Base-by-base conservation (phyloP, 2,329 filamentous ascomycete genomes). In the Penicillium carneum region DNA sequence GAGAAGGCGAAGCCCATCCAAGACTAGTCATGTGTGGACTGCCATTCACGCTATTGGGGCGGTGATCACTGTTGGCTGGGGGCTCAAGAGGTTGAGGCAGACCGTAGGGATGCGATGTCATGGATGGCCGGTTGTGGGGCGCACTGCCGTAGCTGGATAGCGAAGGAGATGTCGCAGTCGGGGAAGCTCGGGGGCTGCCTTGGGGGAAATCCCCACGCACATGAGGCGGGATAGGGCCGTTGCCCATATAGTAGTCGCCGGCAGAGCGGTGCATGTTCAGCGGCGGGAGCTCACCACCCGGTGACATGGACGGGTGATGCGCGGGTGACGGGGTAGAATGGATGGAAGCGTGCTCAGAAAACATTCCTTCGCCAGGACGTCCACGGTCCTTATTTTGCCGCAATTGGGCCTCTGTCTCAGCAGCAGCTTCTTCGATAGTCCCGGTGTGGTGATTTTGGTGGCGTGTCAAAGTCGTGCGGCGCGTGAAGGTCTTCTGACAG, bases 401-500 rank as follows among this genome's bases (percentile, higher is more conserved):
- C 67, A 97, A 83, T 53, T 91, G 93, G 43, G 93, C 93, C 36
- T 92, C 93, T 0, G 93, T 97, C 4, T 93, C 92, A 3, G 88
- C 91, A 2, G 93, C 93, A 9, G 94, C 92, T 77, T 98, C 94
- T 76, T 97, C 94, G 16, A 97, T 91, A 0, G 93, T 97, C 43
- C 94, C 95, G 20, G 91, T 96, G 77, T 98, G 95, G 72, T 96
- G 92, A 70, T 96, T 97, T 79, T 97, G 93, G 76, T 99, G 95
- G 52, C 95, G 88, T 2, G 94, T 99, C 63, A 99, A 83, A 2
- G 95, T 98, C 0, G 95, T 98, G 66, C 94, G 90, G 59, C 95
- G 89, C 10, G 95, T 99, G 74, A 99, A 99, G 0, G 94, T 98
- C 85, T 98, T 98, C 75, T 98, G 93, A 78, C 95, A 99, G 77